Conservation (phyloP, 768 basidiomycete species). For the Pisolithus microcarpus region DNA sequence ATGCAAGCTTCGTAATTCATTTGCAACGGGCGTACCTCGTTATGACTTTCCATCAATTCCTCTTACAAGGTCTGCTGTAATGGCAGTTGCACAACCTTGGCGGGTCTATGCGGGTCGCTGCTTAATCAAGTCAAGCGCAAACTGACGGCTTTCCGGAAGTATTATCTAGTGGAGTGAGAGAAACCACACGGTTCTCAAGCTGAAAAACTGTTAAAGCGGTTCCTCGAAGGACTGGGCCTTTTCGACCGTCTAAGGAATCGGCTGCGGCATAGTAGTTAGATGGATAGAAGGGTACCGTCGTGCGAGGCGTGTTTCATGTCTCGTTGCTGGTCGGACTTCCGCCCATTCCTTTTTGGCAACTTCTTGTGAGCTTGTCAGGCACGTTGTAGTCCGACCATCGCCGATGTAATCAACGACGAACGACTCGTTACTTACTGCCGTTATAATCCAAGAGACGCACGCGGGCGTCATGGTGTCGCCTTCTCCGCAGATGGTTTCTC, state of each 20-base stretch:
- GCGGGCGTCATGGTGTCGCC: conserved; percentile 50
- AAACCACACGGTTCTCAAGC: conserved; percentile 1
- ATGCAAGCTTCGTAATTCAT: conserved; percentile 81
- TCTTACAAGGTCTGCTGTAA: conserved; percentile 49
- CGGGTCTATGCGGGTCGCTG: conserved; percentile 29
- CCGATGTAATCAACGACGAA: conserved; percentile 61
- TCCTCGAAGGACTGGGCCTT: conserved; percentile 77
- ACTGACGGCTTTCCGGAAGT: conserved; percentile 70
- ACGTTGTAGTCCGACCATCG: conserved; percentile 46
- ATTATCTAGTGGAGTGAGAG: conserved; percentile 57
- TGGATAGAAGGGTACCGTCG: not conserved
- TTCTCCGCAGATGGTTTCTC: conserved; percentile 43
- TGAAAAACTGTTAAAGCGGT: conserved; percentile 50
- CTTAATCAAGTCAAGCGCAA: conserved; percentile 75
- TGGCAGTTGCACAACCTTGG: conserved; percentile 30
- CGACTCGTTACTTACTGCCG: conserved; percentile 30
- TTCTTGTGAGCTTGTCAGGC: conserved; percentile 35
- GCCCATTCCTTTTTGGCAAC: conserved; percentile 45
- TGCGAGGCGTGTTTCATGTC: not conserved
- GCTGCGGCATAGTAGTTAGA: conserved; percentile 7
- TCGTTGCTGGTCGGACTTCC: conserved; percentile 24
- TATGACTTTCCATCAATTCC: conserved; percentile 55
- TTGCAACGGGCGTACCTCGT: conserved; percentile 85
- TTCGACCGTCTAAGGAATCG: conserved; percentile 66
- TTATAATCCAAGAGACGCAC: conserved; percentile 60